A percentile compares a stretch with the other conserved stretches of the same genome.
Conservation (phyloP, 805 yeast species). For the Phaffomyces opuntiae region DNA sequence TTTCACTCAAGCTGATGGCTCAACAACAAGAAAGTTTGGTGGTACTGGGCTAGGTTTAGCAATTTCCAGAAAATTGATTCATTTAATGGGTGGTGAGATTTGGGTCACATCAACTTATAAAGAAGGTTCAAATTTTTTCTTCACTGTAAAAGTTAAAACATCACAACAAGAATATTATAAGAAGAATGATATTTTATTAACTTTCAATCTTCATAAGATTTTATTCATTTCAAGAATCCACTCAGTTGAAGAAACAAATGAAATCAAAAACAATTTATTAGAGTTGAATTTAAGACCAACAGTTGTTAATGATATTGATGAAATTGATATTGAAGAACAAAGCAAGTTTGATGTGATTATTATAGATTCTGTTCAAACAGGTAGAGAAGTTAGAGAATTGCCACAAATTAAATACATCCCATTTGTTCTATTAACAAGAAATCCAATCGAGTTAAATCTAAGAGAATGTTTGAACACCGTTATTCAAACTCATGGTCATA, state of each 20-base stretch:
- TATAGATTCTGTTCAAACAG: conserved; percentile 73
- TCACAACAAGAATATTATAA: conserved; percentile 53
- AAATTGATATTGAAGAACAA: conserved; percentile 44
- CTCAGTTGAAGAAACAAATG: conserved; percentile 39
- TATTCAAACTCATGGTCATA: conserved; percentile 81
- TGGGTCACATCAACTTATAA: conserved; percentile 85
- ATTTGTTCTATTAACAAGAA: conserved; percentile 67
- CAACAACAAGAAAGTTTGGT: conserved; percentile 87
- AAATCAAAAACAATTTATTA: conserved; percentile 42
- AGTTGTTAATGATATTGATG: conserved; percentile 48
- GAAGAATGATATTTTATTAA: conserved; percentile 61
- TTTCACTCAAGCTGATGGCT: conserved; percentile 90
- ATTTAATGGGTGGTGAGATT: conserved; percentile 88
- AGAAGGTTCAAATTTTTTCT: conserved; percentile 75
- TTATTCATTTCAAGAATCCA: conserved; percentile 65
- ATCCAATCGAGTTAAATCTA: conserved; percentile 71
- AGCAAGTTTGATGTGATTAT: conserved; percentile 72
- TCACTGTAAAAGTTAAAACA: conserved; percentile 73
- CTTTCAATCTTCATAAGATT: conserved; percentile 65
- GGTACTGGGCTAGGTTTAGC: conserved; percentile 90
- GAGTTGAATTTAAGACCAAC: conserved; percentile 57
- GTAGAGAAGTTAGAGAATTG: conserved; percentile 56
- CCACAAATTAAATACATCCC: conserved; percentile 84
- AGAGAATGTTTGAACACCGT: conserved; percentile 79
- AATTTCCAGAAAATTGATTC: conserved; percentile 80